Base-by-base conservation (phyloP, 2,329 filamentous ascomycete genomes). In the Talaromyces sp. region DNA sequence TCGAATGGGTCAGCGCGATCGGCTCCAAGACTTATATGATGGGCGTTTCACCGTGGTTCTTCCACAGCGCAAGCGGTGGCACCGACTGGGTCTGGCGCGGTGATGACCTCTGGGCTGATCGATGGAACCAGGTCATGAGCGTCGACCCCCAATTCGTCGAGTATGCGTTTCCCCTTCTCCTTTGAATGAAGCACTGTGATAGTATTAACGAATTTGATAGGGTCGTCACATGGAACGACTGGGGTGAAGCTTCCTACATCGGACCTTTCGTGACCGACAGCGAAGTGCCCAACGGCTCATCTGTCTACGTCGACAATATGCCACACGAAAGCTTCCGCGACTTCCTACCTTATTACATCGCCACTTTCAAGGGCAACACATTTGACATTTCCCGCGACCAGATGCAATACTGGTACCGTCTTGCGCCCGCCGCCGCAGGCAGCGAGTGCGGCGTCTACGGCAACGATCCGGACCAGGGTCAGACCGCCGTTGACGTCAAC, bases 31-130 rank as follows among this genome's bases (percentile, higher is more conserved):
- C 74, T 0, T 82, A 78, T 66, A 84, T 86, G 78, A 84, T 84
- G 82, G 79, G 83, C 2, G 81, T 86, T 9, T 83, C 82, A 0
- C 84, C 85, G 0, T 87, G 84, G 85, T 85, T 81, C 73, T 84
- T 75, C 73, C 64, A 66, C 60, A 66, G 64, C 22, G 52, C 50
- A 17, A 66, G 60, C 17, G 39, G 50, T 22, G 63, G 58, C 33
- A 87, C 86, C 61, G 86, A 87, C 72, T 89, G 87, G 86, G 78
- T 88, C 7, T 89, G 85, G 80, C 80, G 81, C 43, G 84, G 85
- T 6, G 87, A 89, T 68, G 78, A 82, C 54, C 76, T 89, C 13
- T 90, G 87, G 86, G 82, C 80, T 67, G 77, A 85, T 59, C 83
- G 87, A 9, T 89, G 87, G 87, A 73, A 81, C 50, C 80, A 87